Evolutionary conservation across 768 basidiomycete species (phyloP), one percentile per base, ranked within the genome.

Genomic region (Obba rivulosa): DNA sequence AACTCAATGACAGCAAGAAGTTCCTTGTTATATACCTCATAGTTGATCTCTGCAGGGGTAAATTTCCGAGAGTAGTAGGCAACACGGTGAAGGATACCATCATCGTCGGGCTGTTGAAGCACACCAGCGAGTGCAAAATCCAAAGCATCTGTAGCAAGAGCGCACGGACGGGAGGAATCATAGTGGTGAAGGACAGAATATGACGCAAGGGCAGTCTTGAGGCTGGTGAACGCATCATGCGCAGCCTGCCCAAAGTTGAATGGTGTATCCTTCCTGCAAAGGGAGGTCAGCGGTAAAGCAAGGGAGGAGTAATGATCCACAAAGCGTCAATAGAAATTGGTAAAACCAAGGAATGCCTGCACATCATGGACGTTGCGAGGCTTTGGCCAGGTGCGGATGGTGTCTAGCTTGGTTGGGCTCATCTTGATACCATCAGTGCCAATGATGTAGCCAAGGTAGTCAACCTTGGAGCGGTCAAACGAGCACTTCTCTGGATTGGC

Each of bases 401-500:
- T 62, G 25, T 58, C 51, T 2, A 71, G 51, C 40, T 73, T 74
- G 0, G 16, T 34, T 0, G 62, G 58, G 43, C 73, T 66, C 65
- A 73, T 72, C 0, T 34, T 11, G 0, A 69, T 50, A 1, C 45
- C 8, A 1, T 57, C 51, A 22, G 49, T 5, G 1, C 14, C 2
- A n/a, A 71, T 47, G 14, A 69, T 56, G 39, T 62, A 48, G 10
- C 71, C 63, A 0, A 72, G 56, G 48, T 64, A 69, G 24, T 65
- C 58, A 2, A 66, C 57, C 42, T 62, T 18, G 10, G 36, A 11
- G 23, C 44, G 17, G 9, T 62, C 48, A 40, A 68, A 71, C 8
- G 28, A 28, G 52, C 71, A 75, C 53, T 73, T 75, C 37, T 71
- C 62, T 1, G 65, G 60, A 46, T 69, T 69, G 10, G 64, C 47